These are phyloP conservation scores for Cladorrhinum samala DNA, from an alignment of 495 filamentous ascomycete genomes.

Conservation along the genomic window DNA sequence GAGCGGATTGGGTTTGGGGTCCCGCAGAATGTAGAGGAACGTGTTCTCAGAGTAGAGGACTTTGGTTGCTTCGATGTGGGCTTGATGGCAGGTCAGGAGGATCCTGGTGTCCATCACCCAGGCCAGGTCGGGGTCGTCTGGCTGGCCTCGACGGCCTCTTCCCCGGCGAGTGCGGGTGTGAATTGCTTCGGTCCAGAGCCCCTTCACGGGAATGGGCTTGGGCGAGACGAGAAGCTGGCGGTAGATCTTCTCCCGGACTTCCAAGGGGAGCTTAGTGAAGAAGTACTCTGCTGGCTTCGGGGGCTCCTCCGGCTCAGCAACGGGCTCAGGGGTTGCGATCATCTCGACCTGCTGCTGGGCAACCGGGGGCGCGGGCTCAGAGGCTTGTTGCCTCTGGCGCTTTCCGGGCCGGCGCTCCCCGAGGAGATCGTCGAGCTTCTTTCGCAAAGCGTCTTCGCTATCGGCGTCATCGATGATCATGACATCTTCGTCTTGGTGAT, in stretches of 20 bases:
- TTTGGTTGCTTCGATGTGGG: constrained; percentile 22
- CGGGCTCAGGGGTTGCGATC: neutral
- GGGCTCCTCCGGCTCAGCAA: neutral
- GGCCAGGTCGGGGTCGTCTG: neutral
- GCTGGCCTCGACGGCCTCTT: neutral
- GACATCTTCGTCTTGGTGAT: neutral
- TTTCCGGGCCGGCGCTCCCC: no score
- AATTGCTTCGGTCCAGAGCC: constrained; percentile 27
- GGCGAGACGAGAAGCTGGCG: constrained; percentile 26
- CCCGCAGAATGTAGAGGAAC: constrained; percentile 35
- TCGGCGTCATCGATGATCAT: neutral
- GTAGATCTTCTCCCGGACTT: constrained; percentile 34
- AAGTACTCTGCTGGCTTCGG: neutral
- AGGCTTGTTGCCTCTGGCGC: no score
- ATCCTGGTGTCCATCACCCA: constrained; percentile 24
- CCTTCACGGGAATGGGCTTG: constrained; percentile 29
- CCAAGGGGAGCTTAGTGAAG: constrained; percentile 21
- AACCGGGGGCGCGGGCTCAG: neutral
- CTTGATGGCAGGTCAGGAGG: constrained; percentile 23
- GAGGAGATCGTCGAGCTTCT: neutral
- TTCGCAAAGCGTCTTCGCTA: neutral
- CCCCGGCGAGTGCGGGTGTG: constrained; percentile 12
- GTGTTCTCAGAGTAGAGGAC: constrained; percentile 38
- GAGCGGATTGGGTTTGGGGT: constrained; percentile 20
- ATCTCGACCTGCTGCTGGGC: neutral